Percentiles rank a stretch among this genome's conserved stretches.
phyloP scores from a whole-genome alignment of 345 rosid species.

The Limnanthes douglasii region DNA sequence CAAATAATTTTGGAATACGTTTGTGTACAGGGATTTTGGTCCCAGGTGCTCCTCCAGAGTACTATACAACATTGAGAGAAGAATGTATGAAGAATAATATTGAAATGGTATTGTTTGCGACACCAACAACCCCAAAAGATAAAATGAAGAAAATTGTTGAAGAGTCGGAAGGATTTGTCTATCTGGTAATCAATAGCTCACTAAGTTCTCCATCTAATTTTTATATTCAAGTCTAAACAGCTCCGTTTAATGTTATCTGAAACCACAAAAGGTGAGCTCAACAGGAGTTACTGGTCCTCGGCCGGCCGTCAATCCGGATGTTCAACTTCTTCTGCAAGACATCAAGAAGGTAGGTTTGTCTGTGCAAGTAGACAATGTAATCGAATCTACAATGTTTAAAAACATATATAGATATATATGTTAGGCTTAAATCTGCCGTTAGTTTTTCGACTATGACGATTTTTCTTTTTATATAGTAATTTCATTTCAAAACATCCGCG shows the following conservation, averaged over 20 bases:
- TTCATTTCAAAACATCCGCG: too few species aligned
- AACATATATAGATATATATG: too few species aligned
- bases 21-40: slow-evolving; percentile 62
- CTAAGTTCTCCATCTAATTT: too few species aligned
- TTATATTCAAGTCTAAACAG: too few species aligned
- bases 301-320: slow-evolving; percentile 45
- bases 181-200: slow-evolving; percentile 41
- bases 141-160: slow-evolving; percentile 75
- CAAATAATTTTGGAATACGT: background rate
- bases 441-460: too few species aligned
- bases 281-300: slow-evolving; percentile 86
- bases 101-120: slow-evolving; percentile 84
- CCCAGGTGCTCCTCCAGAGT: slow-evolving; percentile 94
- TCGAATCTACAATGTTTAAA: too few species aligned
- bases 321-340: slow-evolving; percentile 49
- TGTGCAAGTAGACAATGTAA: too few species aligned
- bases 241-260: too few species aligned
- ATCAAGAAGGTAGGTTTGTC: slow-evolving; percentile 65
- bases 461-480: too few species aligned
- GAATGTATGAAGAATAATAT: slow-evolving; percentile 62
- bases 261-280: slow-evolving; percentile 83
- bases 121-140: slow-evolving; percentile 63
- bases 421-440: too few species aligned
- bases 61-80: slow-evolving; percentile 51
- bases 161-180: slow-evolving; percentile 74